Evolutionary conservation across 345 rosid genomes (phyloP).

Genomic region (Pseudoturritis turrita): DNA sequence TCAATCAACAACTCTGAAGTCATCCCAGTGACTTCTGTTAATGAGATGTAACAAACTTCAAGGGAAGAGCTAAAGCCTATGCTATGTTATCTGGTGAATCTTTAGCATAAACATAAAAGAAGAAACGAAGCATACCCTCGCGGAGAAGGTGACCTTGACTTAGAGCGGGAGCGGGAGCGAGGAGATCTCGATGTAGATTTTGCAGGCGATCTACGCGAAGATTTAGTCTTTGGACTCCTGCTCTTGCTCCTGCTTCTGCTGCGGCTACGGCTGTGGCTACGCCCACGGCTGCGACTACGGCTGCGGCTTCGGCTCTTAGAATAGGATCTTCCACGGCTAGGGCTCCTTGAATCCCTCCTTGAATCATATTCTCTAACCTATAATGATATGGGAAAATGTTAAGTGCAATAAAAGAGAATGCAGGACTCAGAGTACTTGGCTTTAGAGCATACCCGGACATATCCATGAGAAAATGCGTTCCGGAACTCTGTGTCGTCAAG

Average conservation of each 20-base stretch:
- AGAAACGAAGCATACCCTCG: slow-evolving; percentile 53
- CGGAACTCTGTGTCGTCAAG: slow-evolving; percentile 94
- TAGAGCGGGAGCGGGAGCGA: slow-evolving; percentile 57
- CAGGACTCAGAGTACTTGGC: not conserved
- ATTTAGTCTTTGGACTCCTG: slow-evolving; percentile 50
- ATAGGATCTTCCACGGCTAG: slow-evolving; percentile 65
- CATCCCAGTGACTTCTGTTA: not conserved
- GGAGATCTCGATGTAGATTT: slow-evolving; percentile 63
- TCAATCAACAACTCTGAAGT: not conserved
- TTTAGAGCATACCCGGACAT: slow-evolving; percentile 61
- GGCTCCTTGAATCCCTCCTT: slow-evolving; percentile 71
- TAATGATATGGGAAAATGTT: slow-evolving; percentile 3
- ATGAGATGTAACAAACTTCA: not conserved
- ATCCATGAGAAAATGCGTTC: slow-evolving; percentile 86
- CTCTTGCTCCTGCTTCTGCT: slow-evolving; percentile 46
- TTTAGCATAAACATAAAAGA: not conserved
- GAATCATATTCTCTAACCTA: slow-evolving; percentile 91
- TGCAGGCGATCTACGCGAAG: slow-evolving; percentile 57
- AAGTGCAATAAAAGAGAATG: not conserved
- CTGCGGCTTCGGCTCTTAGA: slow-evolving; percentile 70
- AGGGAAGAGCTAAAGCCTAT: slow-evolving; percentile 8
- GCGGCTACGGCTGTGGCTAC: slow-evolving; percentile 48
- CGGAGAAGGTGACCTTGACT: slow-evolving; percentile 57
- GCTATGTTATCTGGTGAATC: not conserved
- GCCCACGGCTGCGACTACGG: slow-evolving; percentile 49